Evolutionary conservation across 768 basidiomycete genomes (phyloP).

Genomic region (Mycena latifolia): DNA sequence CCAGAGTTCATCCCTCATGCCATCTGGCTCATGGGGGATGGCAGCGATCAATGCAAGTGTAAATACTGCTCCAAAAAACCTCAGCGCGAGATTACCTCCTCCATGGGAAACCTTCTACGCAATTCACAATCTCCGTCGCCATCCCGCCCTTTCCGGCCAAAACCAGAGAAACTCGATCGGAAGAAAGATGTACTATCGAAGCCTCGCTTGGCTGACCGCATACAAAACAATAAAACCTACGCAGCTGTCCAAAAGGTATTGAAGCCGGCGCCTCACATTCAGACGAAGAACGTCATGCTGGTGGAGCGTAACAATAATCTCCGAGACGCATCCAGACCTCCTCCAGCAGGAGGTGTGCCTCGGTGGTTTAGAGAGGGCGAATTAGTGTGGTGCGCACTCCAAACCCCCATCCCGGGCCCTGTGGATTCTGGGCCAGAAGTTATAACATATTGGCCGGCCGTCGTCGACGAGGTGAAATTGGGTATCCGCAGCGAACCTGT

Average conservation of each 20-base stretch:
- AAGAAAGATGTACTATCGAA: conserved; percentile 28
- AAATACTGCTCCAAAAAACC: conserved; percentile 82
- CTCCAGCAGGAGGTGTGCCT: conserved; percentile 52
- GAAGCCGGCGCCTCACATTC: conserved; percentile 46
- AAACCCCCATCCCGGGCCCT: conserved; percentile 59
- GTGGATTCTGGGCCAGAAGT: conserved; percentile 44
- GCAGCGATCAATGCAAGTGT: conserved; percentile 70
- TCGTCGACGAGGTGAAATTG: conserved; percentile 70
- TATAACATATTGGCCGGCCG: conserved; percentile 82
- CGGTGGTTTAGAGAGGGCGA: conserved; percentile 79
- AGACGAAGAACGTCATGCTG: conserved; percentile 59
- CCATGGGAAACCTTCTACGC: conserved; percentile 57
- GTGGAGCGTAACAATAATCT: conserved; percentile 77
- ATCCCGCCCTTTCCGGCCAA: conserved; percentile 43
- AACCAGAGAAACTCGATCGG: conserved; percentile 32
- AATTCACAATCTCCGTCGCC: conserved; percentile 42
- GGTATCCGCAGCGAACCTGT: conserved; percentile 57
- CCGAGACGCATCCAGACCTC: conserved; percentile 63
- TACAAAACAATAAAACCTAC: conserved; percentile 38
- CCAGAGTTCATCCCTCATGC: conserved; percentile 91
- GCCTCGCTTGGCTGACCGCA: conserved; percentile 22
- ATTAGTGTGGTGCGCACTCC: conserved; percentile 76
- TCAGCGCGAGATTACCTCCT: conserved; percentile 77
- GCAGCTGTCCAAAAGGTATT: conserved; percentile 56
- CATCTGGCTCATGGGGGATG: conserved; percentile 78